A percentile compares a stretch with the other conserved stretches of the same genome.
Evolutionary conservation across 2,329 filamentous ascomycete species (phyloP).

Genomic region (Fusarium anguioides): DNA sequence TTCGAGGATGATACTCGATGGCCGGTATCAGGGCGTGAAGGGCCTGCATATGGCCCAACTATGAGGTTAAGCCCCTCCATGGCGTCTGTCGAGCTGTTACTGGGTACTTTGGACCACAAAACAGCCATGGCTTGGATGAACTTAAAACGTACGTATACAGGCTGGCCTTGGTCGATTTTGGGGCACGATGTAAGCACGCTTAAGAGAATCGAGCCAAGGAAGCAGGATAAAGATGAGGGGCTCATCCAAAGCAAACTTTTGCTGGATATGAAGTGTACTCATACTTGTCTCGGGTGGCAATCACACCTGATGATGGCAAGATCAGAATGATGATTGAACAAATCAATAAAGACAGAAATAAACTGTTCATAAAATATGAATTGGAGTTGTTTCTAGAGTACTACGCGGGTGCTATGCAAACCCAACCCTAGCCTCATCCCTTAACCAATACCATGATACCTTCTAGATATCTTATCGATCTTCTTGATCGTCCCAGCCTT

Average conservation of each 20-base stretch:
- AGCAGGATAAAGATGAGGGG: background rate
- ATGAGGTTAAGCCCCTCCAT: background rate
- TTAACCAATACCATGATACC: constrained; percentile 8
- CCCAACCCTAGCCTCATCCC: constrained; percentile 1
- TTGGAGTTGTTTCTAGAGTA: constrained; percentile 41
- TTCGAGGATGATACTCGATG: background rate
- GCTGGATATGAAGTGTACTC: background rate
- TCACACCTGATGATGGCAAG: background rate
- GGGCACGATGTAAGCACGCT: background rate
- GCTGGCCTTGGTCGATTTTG: background rate
- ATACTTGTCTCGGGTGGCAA: background rate
- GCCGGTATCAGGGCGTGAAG: background rate
- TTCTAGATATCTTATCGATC: constrained; percentile 23
- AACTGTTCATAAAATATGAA: constrained; percentile 36
- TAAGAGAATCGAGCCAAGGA: background rate
- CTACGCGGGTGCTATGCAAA: constrained; percentile 15
- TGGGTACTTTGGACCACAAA: background rate
- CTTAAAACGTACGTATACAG: background rate
- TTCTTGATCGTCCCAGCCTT: constrained; percentile 3
- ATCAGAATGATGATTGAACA: background rate
- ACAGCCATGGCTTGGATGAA: background rate
- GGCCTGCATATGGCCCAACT: background rate
- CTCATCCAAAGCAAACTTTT: background rate
- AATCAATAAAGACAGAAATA: background rate
- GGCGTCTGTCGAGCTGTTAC: background rate